Evolutionary conservation across 441 rosid genomes (phyloP).

Genomic region (Eutrema salsugineum): DNA sequence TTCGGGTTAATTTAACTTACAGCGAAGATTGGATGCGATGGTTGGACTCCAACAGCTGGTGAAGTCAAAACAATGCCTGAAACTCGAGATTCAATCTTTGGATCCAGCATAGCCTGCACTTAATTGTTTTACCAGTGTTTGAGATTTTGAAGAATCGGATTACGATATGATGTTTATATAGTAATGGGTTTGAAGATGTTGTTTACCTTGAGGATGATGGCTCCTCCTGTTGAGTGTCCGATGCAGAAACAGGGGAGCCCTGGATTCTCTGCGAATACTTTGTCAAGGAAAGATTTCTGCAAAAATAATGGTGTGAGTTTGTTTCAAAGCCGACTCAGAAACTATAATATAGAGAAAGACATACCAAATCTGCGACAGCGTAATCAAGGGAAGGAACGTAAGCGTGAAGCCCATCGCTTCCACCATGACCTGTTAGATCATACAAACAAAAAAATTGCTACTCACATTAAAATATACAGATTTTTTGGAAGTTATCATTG

Average conservation of each 20-base stretch:
- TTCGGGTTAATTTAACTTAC: conserved; percentile 37
- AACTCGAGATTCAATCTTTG: conserved; percentile 52
- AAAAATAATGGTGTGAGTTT: not conserved
- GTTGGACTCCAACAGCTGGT: conserved; percentile 94
- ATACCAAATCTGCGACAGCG: conserved; percentile 76
- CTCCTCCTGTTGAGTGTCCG: conserved; percentile 94
- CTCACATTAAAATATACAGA: not conserved
- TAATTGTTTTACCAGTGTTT: not conserved
- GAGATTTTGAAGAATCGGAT: not conserved
- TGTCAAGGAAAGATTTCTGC: conserved; percentile 69
- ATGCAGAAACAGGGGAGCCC: conserved; percentile 82
- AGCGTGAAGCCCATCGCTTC: conserved; percentile 91
- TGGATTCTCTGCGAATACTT: conserved; percentile 60
- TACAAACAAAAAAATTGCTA: not conserved
- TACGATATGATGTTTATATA: not conserved
- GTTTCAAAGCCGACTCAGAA: not conserved
- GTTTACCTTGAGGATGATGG: conserved; percentile 72
- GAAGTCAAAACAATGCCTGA: conserved; percentile 79
- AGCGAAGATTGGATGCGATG: conserved; percentile 73
- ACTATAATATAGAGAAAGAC: not conserved
- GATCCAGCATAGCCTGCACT: conserved; percentile 71
- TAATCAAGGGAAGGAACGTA: conserved; percentile 78
- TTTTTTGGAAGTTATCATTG: not conserved
- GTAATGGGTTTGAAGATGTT: not conserved
- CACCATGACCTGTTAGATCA: conserved; percentile 70